phyloP scores from a whole-genome alignment of 345 rosid species.

The Gossypium longicalyx region DNA sequence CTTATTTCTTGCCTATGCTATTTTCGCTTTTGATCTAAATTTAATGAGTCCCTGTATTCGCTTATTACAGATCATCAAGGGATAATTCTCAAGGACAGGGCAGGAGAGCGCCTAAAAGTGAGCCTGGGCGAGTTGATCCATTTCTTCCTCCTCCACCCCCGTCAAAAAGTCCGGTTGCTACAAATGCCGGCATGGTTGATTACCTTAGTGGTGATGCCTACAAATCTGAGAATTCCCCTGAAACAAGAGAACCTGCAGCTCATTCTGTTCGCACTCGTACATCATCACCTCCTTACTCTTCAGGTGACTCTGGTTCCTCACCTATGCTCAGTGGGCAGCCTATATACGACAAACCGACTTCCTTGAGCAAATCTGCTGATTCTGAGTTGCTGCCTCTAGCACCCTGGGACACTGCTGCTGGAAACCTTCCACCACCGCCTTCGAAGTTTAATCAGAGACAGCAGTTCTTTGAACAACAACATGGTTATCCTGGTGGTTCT shows the following conservation, averaged over 20 bases:
- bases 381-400: constrained; percentile 63
- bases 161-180: constrained; percentile 57
- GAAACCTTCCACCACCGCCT: constrained; percentile 72
- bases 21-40: not conserved
- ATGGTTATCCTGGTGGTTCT: constrained; percentile 11
- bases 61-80: constrained; percentile 57
- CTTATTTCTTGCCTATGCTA: not conserved
- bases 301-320: constrained; percentile 22
- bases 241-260: constrained; percentile 29
- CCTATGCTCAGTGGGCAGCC: constrained; percentile 37
- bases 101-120: constrained; percentile 39
- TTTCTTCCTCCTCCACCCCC: constrained; percentile 86
- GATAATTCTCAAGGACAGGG: constrained; percentile 42
- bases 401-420: constrained; percentile 59
- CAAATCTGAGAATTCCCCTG: constrained; percentile 48
- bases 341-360: constrained; percentile 47
- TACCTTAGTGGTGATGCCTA: constrained; percentile 89
- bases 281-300: constrained; percentile 21
- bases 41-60: not conserved
- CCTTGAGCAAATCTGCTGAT: constrained; percentile 32
- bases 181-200: constrained; percentile 48
- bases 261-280: constrained; percentile 29
- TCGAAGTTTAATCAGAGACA: constrained; percentile 66
- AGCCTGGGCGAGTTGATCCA: constrained; percentile 38
- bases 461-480: constrained; percentile 48